Percentiles rank a stretch among this genome's conserved stretches.
These are phyloP conservation scores for Malus sylvestris DNA, from an alignment of 306 rosid genomes.

Conservation along the genomic window DNA sequence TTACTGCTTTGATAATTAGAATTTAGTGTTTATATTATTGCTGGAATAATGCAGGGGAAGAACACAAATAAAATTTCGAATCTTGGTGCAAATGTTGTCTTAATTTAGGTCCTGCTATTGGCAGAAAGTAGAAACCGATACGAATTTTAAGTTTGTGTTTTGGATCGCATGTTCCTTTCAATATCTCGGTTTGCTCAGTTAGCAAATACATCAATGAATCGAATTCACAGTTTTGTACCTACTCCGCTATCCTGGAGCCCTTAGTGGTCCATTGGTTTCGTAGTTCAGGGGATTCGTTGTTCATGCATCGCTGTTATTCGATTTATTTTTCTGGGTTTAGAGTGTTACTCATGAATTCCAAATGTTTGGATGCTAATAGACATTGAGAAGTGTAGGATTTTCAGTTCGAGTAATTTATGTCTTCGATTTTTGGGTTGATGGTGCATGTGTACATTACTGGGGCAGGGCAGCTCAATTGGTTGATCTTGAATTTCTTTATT, in stretches of 20 bases:
- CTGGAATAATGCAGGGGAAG: background rate
- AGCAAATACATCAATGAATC: background rate
- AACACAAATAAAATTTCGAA: background rate
- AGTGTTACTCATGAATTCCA: background rate
- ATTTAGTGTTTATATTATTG: background rate
- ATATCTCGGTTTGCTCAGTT: background rate
- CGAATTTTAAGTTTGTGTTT: background rate
- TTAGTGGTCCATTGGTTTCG: too few species aligned
- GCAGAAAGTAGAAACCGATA: background rate
- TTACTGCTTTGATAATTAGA: background rate
- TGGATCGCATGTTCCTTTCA: background rate
- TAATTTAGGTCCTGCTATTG: background rate
- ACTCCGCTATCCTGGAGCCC: background rate
- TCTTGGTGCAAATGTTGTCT: background rate
- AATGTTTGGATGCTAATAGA: background rate
- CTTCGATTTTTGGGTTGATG: background rate
- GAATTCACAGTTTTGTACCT: too few species aligned
- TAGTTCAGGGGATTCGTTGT: background rate
- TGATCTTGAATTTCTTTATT: slow-evolving; percentile 2
- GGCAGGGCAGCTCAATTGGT: background rate
- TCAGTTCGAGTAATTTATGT: background rate
- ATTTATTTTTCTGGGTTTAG: background rate
- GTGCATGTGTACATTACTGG: background rate
- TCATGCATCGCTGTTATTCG: background rate
- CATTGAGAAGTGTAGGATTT: background rate